Percentiles rank a stretch among this genome's conserved stretches.
Conservation (phyloP, 768 basidiomycete species). For the Astraeus odoratus region DNA sequence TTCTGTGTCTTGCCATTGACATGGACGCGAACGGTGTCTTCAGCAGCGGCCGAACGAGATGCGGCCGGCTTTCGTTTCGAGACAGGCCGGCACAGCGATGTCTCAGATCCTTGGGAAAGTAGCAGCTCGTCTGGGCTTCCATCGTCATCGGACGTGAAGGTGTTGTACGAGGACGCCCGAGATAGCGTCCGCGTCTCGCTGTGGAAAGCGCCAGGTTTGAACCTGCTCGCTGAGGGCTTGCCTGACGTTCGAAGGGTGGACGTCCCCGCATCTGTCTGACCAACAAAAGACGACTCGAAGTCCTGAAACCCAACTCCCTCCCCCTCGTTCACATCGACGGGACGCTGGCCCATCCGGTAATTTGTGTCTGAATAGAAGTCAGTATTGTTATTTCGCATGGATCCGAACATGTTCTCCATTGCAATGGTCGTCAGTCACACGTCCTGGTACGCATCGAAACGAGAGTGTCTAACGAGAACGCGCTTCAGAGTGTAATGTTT, state of each 20-base stretch:
- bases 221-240: slow-evolving; percentile 8
- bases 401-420: slow-evolving; percentile 18
- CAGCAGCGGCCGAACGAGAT: background rate
- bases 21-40: slow-evolving; percentile 10
- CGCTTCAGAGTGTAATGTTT: too few relatives aligned
- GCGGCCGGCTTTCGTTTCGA: slow-evolving; percentile 4
- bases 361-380: slow-evolving; percentile 10
- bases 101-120: slow-evolving; percentile 17
- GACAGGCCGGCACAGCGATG: slow-evolving; percentile 8
- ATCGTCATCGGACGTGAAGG: too few relatives aligned
- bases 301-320: slow-evolving; percentile 21
- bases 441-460: too few relatives aligned
- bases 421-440: too few relatives aligned
- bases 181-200: too few relatives aligned
- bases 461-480: too few relatives aligned
- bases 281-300: slow-evolving; percentile 16
- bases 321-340: slow-evolving; percentile 17
- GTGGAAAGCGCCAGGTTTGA: background rate
- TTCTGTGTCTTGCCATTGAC: slow-evolving; percentile 7
- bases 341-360: slow-evolving; percentile 20
- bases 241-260: background rate
- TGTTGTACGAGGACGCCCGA: too few relatives aligned
- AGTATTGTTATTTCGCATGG: background rate
- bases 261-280: background rate
- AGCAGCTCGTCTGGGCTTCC: slow-evolving; percentile 26